These are phyloP conservation scores for Infundibulicybe gibba DNA, from an alignment of 768 basidiomycete genomes.

Conservation along the genomic window DNA sequence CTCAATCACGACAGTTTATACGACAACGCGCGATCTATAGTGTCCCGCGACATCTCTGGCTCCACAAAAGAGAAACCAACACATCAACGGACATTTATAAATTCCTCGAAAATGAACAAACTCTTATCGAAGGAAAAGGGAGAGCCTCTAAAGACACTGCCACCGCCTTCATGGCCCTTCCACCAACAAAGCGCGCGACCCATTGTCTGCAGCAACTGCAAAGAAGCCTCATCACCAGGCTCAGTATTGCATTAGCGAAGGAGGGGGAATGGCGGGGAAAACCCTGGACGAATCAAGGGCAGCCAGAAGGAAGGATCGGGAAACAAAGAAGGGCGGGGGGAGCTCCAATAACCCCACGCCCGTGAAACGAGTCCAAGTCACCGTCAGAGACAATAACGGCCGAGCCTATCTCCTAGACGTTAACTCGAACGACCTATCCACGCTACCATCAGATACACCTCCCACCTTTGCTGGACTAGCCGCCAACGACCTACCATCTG, in stretches of 20 bases:
- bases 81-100: not conserved
- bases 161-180: not conserved
- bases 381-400: too few relatives aligned
- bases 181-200: not conserved
- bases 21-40: conserved; percentile 3
- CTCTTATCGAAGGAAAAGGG: not conserved
- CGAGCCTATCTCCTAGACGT: too few relatives aligned
- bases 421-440: too few relatives aligned
- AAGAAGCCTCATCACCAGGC: not conserved
- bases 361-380: too few relatives aligned
- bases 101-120: not conserved
- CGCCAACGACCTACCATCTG: too few relatives aligned
- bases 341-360: too few relatives aligned
- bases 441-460: too few relatives aligned
- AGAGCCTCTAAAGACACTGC: not conserved
- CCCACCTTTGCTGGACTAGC: too few relatives aligned
- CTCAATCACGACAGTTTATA: conserved; percentile 1
- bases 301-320: not conserved
- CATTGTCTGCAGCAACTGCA: not conserved
- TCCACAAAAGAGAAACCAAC: not conserved
- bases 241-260: not conserved
- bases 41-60: conserved; percentile 8
- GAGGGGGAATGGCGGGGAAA: not conserved
- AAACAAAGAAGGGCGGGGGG: too few relatives aligned
- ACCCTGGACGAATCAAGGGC: not conserved